Base-by-base conservation (phyloP, 441 rosid species). In the Mallotus japonicus region DNA sequence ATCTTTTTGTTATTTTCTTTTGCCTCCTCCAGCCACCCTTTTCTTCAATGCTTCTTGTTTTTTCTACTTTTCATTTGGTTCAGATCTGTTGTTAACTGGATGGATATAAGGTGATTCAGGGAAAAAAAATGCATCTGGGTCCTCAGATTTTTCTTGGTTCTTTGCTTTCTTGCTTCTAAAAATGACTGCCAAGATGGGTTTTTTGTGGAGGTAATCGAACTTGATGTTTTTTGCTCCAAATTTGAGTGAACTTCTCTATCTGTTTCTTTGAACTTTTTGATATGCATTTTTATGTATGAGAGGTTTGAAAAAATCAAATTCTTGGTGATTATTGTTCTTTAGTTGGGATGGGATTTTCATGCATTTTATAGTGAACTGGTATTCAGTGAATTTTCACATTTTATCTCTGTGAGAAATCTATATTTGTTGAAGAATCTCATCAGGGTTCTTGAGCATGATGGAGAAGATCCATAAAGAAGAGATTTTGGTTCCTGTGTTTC, bases 41-140 rank as follows among this genome's bases (percentile, higher is more conserved):
- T 54, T 67, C 53, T 50, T 51, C 24, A 20, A 5, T 37, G 5
- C n/a, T 40, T 60, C 55, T 56, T 79, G 37, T 72, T 24, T n/a
- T 63, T n/a, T 9, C 8, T 24, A 44, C 64, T 28, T 61, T 70
- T 66, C 40, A 59, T 54, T 72, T 71, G 65, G 32, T 69, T 75
- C 84, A 88, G 91, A 87, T 90, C 89, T 83, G 80, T 20, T 61
- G 13, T 58, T 58, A 62, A 72, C 75, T 77, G 70, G 8, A 58
- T 17, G 49, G 62, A 65, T 8, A 51, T 42, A 42, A 73, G 22
- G 3, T 34, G 69, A 22, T 74, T 65, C 70, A 57, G 56, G 73
- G 49, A n/a, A 65, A 59, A n/a, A 59, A 57, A 67, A 16, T 64
- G 57, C 81, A n/a, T 76, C 73, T 81, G 73, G 76, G 73, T 46